A percentile compares a stretch with the other conserved stretches of the same genome.
These are phyloP conservation scores for Chlorella ohadii DNA, from an alignment of 139 green algal genomes.

Conservation along the genomic window DNA sequence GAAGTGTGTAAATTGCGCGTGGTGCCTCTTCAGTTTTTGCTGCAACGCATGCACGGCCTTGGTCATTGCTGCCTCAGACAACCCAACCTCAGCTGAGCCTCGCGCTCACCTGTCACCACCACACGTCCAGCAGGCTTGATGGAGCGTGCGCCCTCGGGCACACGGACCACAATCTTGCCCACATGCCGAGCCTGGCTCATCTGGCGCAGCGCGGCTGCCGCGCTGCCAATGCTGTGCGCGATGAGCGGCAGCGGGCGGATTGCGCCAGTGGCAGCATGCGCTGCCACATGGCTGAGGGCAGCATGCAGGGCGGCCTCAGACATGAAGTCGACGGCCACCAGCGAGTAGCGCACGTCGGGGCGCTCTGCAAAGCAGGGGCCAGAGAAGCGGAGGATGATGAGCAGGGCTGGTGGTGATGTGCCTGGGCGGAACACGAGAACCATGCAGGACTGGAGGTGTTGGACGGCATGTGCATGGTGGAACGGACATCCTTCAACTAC, in stretches of 20 bases:
- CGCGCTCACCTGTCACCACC: conserved; percentile 32
- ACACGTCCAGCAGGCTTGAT: not conserved
- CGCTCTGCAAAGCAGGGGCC: conserved; percentile 57
- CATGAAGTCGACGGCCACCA: conserved; percentile 92
- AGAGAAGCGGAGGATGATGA: conserved; percentile 18
- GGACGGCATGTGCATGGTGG: not conserved
- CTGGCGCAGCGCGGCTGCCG: conserved; percentile 75
- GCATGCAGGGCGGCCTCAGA: conserved; percentile 58
- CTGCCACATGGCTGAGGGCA: conserved; percentile 45
- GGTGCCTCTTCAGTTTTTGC: too few species aligned
- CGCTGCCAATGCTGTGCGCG: conserved; percentile 50
- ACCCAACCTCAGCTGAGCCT: too few species aligned
- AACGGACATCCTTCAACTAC: too few species aligned
- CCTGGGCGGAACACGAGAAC: too few species aligned
- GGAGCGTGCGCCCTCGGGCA: not conserved
- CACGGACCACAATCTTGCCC: conserved; percentile 82
- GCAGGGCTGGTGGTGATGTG: not conserved
- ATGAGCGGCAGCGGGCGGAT: conserved; percentile 60
- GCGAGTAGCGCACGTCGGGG: conserved; percentile 75
- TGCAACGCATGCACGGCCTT: too few species aligned
- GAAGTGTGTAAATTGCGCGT: too few species aligned
- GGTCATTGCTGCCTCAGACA: too few species aligned
- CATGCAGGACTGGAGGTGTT: not conserved
- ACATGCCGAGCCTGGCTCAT: conserved; percentile 86
- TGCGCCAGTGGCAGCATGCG: conserved; percentile 46